These are phyloP conservation scores for Acaromyces ingoldii DNA, from an alignment of 1,284 basidiomycete species.

Conservation along the genomic window DNA sequence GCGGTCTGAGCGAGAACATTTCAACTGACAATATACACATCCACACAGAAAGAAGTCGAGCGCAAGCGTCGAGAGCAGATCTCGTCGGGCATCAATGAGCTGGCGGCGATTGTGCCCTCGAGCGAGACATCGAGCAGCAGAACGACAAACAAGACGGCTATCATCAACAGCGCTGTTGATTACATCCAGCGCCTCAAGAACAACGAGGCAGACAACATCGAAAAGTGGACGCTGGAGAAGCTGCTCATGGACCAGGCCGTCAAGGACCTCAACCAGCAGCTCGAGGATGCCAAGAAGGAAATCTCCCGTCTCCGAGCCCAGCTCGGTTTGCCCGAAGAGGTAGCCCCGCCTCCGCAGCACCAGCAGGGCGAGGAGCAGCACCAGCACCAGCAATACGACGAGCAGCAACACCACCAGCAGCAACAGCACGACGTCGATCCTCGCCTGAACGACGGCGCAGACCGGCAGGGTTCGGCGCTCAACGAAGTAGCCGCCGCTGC, in stretches of 20 bases:
- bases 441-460: no score
- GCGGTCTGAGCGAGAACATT: not conserved
- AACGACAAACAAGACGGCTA: conserved; percentile 73
- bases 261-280: conserved; percentile 43
- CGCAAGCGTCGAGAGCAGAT: conserved; percentile 86
- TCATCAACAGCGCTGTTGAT: conserved; percentile 73
- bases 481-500: no score
- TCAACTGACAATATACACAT: not conserved
- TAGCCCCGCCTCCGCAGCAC: no score
- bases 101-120: conserved; percentile 75
- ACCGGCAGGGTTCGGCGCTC: no score
- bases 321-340: no score
- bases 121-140: conserved; percentile 74
- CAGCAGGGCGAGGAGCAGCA: no score
- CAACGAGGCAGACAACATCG: conserved; percentile 81
- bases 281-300: conserved; percentile 33
- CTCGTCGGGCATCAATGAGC: conserved; percentile 89
- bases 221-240: conserved; percentile 86
- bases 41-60: conserved; percentile 85
- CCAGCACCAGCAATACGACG: no score
- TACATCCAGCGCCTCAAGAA: conserved; percentile 86
- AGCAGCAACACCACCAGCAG: no score
- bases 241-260: conserved; percentile 76
- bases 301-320: conserved; percentile 34
- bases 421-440: no score